A percentile compares a stretch with the other conserved stretches of the same genome.
Evolutionary conservation across 352 stramenopile genomes (phyloP).

Genomic region (Phytophthora meadii): DNA sequence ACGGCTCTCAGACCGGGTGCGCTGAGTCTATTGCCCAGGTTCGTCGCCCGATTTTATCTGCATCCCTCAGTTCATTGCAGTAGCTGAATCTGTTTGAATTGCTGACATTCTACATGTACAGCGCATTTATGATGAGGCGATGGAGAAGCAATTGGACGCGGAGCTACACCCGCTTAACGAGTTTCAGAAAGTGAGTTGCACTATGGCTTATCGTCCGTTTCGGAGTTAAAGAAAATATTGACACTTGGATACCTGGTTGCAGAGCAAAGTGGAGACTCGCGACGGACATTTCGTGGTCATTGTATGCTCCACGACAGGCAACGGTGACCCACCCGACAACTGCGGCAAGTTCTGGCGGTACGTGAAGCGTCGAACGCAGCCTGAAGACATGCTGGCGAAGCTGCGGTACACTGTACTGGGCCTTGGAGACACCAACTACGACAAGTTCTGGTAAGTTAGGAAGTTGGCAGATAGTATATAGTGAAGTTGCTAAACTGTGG

Average conservation of each 20-base stretch:
- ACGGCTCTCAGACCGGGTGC: slow-evolving; percentile 90
- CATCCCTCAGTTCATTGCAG: background rate
- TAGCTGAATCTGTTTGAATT: background rate
- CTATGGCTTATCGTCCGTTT: background rate
- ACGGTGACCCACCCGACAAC: slow-evolving; percentile 96
- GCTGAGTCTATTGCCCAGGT: slow-evolving; percentile 88
- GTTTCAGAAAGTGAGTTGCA: slow-evolving; percentile 64
- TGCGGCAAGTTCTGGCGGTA: slow-evolving; percentile 93
- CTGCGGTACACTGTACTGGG: slow-evolving; percentile 90
- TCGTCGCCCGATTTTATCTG: background rate
- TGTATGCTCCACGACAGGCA: slow-evolving; percentile 95
- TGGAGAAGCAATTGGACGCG: slow-evolving; percentile 60
- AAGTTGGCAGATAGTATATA: background rate
- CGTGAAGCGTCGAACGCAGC: slow-evolving; percentile 89
- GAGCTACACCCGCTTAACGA: slow-evolving; percentile 68
- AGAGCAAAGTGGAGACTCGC: slow-evolving; percentile 53
- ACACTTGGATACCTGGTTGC: background rate
- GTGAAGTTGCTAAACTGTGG: background rate
- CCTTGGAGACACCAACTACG: slow-evolving; percentile 97
- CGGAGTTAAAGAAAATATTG: background rate
- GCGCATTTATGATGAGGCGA: slow-evolving; percentile 73
- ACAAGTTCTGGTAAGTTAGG: slow-evolving; percentile 92
- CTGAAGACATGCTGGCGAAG: slow-evolving; percentile 76
- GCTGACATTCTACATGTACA: slow-evolving; percentile 37
- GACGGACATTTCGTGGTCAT: slow-evolving; percentile 76